phyloP scores from a whole-genome alignment of 495 filamentous ascomycete species.

The Neurospora sp. region DNA sequence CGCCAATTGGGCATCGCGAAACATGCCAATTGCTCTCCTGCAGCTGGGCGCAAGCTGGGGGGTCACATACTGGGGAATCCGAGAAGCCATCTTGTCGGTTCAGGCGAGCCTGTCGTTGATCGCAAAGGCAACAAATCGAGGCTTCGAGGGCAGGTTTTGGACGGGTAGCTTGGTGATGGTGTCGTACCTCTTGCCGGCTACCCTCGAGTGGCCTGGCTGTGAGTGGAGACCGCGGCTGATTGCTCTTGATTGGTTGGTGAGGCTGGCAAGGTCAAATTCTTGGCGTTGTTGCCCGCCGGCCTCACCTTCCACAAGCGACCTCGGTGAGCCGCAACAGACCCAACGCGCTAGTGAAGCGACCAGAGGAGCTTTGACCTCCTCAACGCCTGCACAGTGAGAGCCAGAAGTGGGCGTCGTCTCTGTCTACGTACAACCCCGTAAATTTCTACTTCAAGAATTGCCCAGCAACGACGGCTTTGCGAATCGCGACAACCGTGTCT shows the following conservation, averaged over 20 bases:
- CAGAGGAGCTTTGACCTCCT: neutral
- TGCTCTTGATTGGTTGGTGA: neutral
- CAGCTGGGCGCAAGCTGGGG: neutral
- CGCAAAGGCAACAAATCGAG: slow-evolving; percentile 3
- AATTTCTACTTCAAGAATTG: neutral
- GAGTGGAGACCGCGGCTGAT: neutral
- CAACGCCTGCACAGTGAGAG: neutral
- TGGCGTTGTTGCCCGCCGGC: neutral
- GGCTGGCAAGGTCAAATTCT: neutral
- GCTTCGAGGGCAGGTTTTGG: neutral
- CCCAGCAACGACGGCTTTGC: neutral
- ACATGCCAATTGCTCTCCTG: slow-evolving; percentile 14
- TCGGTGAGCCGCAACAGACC: neutral
- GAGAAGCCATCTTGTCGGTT: slow-evolving; percentile 37
- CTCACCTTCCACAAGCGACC: neutral
- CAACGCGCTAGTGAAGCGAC: neutral
- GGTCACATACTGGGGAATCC: slow-evolving; percentile 40
- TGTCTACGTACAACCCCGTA: neutral
- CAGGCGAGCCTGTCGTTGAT: slow-evolving; percentile 17
- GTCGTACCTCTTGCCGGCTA: neutral
- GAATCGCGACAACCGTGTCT: neutral
- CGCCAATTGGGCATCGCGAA: neutral
- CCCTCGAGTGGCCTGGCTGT: neutral
- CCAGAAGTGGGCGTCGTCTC: neutral
- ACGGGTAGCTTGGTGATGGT: neutral